Base-by-base conservation (phyloP, 257 asterid species). In the Thymus mandschuricus region DNA sequence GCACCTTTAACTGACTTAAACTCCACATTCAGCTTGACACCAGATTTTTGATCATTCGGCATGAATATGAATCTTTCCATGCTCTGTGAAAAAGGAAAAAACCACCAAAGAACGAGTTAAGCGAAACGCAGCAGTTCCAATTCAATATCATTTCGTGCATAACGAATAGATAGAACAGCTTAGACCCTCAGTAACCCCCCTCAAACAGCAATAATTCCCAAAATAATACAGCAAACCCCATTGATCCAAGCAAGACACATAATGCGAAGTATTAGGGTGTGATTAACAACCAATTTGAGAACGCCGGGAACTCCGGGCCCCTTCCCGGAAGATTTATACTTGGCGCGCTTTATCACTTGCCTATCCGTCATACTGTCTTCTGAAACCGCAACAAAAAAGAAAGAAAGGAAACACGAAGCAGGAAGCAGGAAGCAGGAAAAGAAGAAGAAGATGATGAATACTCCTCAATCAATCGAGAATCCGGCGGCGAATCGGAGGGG, bases 261-360 rank as follows among this genome's bases (percentile, higher is more conserved):
- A 63, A 66, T 52, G 66, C 54, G 28, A 51, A 21, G 11, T 54
- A 30, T 46, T 60, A 80, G 56, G 75, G 52, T 58, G 54, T 44
- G 58, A 44, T 89, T 5, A 30, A 64, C 13, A 45, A 94, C 99
- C 99, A 94, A 44, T 71, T 79, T 81, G 78, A 91, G 80, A 75
- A 85, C 80, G 56, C 99, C 99, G 72, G 96, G 78, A 58, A 83
- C 84, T 40, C 99, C 97, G 10, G 88, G 85, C 63, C 79, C 96
- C 87, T 88, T 92, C 35, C 79, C 81, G 8, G 96, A 64, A 29
- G 90, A 56, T 83, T 89, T 94, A 68, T 91, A 86, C 86, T 80
- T 86, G 8, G 91, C 96, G 56, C 88, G 88, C 90, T 89, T 94
- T 35, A 83, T 74, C 68, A 91, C 87, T 78, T 85, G 89, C 76